Percentiles rank a stretch among this genome's conserved stretches.
phyloP scores from a whole-genome alignment of 345 rosid species.

The Camelina sativa region DNA sequence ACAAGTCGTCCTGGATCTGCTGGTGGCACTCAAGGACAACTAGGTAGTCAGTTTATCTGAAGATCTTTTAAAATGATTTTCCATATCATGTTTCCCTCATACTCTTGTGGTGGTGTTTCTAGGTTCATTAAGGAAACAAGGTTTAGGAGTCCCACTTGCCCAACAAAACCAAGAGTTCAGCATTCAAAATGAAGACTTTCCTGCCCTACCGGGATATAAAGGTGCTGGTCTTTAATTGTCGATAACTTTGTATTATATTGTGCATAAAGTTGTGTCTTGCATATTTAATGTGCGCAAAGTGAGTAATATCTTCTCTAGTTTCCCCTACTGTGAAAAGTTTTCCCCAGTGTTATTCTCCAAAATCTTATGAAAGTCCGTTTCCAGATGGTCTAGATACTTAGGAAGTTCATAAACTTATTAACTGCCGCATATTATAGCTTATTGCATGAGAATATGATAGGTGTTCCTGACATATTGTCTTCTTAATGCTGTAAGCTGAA shows the following conservation, averaged over 20 bases:
- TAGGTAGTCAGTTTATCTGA: conserved; percentile 54
- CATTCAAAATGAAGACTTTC: conserved; percentile 99
- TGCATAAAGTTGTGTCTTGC: conserved; percentile 19
- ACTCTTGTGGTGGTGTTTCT: conserved; percentile 44
- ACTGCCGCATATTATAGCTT: conserved; percentile 19
- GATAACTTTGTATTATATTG: conserved; percentile 18
- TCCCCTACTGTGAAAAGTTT: conserved; percentile 2
- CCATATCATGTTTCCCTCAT: conserved; percentile 30
- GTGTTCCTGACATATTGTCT: neutral
- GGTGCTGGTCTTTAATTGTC: conserved; percentile 55
- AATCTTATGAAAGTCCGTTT: conserved; percentile 1
- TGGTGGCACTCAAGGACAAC: conserved; percentile 97
- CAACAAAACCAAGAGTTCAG: conserved; percentile 99
- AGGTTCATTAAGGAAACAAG: conserved; percentile 93
- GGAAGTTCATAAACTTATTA: neutral
- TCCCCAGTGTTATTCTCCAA: neutral
- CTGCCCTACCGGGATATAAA: conserved; percentile 97
- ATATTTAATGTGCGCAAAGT: neutral
- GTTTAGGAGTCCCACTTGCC: conserved; percentile 83
- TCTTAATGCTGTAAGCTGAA: conserved; percentile 22
- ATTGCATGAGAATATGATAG: conserved; percentile 34
- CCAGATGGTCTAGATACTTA: neutral
- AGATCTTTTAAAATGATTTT: conserved; percentile 14
- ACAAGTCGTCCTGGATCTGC: conserved; percentile 96
- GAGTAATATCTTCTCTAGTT: conserved; percentile 10